phyloP scores from a whole-genome alignment of 2,329 filamentous ascomycete genomes.

The Alternaria sp. region DNA sequence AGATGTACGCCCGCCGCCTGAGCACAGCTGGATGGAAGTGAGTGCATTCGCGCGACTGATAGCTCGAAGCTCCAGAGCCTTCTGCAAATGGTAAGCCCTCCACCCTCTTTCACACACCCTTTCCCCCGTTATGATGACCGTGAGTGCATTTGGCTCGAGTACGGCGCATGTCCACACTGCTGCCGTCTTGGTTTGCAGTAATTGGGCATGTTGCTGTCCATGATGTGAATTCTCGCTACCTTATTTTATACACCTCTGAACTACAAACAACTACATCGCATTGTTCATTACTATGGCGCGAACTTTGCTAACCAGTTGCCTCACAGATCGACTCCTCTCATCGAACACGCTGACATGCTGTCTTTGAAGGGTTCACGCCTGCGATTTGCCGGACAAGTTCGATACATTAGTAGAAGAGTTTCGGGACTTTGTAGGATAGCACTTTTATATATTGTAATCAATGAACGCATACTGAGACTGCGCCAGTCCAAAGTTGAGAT shows the following conservation, averaged over 20 bases:
- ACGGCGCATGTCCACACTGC: constrained; percentile 72
- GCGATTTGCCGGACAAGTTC: constrained; percentile 90
- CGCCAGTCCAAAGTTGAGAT: constrained; percentile 81
- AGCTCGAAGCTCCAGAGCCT: constrained; percentile 13
- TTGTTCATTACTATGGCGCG: constrained; percentile 27
- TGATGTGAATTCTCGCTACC: constrained; percentile 99
- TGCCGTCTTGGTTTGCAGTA: constrained; percentile 77
- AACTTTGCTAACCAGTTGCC: constrained; percentile 46
- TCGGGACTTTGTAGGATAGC: constrained; percentile 78
- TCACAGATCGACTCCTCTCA: constrained; percentile 32
- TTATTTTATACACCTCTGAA: constrained; percentile 88
- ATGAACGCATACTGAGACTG: constrained; percentile 55
- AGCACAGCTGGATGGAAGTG: constrained; percentile 97
- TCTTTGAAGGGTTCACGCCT: constrained; percentile 82
- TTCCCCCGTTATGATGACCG: constrained; percentile 81
- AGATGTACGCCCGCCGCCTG: constrained; percentile 92
- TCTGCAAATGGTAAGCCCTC: constrained; percentile 38
- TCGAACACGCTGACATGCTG: constrained; percentile 28
- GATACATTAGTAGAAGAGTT: constrained; percentile 83
- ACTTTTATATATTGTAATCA: constrained; percentile 49
- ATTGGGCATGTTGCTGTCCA: constrained; percentile 72
- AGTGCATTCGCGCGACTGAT: constrained; percentile 48
- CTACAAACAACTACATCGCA: constrained; percentile 28
- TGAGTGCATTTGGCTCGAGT: constrained; percentile 99
- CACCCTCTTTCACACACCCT: constrained; percentile 17